Evolutionary conservation across 208 protist genomes (phyloP).

Genomic region (Trypanosomatidae sp.): DNA sequence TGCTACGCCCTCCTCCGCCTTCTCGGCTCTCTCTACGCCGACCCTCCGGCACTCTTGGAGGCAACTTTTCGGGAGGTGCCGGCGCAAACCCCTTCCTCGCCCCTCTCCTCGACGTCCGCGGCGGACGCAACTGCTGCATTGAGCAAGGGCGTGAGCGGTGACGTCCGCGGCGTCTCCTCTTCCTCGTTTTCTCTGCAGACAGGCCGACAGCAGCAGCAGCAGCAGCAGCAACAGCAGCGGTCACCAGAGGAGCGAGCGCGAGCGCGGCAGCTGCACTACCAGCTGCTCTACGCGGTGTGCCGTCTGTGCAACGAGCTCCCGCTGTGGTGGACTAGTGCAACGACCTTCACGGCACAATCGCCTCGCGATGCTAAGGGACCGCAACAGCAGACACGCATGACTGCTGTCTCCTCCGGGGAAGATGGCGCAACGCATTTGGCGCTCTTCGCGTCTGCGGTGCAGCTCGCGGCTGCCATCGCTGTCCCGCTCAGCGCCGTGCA

Average conservation of each 20-base stretch:
- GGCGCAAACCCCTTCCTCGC: background rate
- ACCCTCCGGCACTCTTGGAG: slow-evolving; percentile 5
- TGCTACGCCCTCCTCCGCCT: slow-evolving; percentile 8
- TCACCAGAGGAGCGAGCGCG: slow-evolving; percentile 1
- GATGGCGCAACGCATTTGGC: background rate
- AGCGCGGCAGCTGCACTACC: slow-evolving; percentile 24
- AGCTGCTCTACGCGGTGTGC: slow-evolving; percentile 38
- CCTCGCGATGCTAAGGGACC: background rate
- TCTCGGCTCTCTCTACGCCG: slow-evolving; percentile 13
- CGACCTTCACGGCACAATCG: no score
- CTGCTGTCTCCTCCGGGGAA: background rate
- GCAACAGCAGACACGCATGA: background rate
- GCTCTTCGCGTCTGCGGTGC: slow-evolving; percentile 13
- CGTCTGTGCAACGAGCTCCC: slow-evolving; percentile 31
- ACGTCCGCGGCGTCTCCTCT: no score
- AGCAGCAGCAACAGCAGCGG: no score
- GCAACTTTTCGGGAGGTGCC: background rate
- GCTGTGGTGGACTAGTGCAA: no score
- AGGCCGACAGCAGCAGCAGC: no score
- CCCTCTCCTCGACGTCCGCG: no score
- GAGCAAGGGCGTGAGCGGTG: no score
- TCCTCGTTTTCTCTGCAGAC: no score
- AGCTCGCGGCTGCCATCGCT: slow-evolving; percentile 29
- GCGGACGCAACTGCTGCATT: no score
- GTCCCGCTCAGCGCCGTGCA: slow-evolving; percentile 28